Evolutionary conservation across 441 rosid genomes (phyloP), one percentile per base, ranked within the genome.

Genomic region (Cnidoscolus chayamansa): DNA sequence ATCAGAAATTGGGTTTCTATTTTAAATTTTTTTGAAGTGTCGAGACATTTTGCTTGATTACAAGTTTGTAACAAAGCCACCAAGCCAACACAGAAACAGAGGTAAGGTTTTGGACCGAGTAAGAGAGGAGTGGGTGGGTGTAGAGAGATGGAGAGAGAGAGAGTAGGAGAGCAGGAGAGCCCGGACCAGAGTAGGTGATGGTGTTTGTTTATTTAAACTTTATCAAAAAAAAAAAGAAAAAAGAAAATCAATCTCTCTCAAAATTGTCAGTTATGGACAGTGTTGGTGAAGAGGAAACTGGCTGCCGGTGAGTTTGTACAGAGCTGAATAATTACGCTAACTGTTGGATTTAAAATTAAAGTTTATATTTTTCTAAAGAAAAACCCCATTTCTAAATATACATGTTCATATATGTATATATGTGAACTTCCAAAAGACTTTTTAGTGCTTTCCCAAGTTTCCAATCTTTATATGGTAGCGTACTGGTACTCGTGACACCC

Each of bases 191-290:
- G 45, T 43, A 48, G 58, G 63, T n/a, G 62, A 20, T 48, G 40
- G 72, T 40, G 45, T 20, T 31, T 65, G 19, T 57, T 19, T 16
- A 10, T 43, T 54, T 12, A 31, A 59, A 31, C 9, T 59, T 43
- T 59, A 20, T 49, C 16, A 31, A 53, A 64, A 40, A 40, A 6
- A 5, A 40, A 40, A 40, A 4, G 40, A 4, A 40, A 40, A 40
- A 4, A 40, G 6, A 40, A 40, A 3, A 4, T 40, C 7, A 40
- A 40, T 66, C 63, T 57, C 68, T 76, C 72, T 73, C 63, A 62
- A 45, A 48, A 71, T 72, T 75, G 81, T 75, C 84, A 81, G 77
- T 66, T 61, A 58, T 64, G 71, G 51, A 68, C 80, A 81, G 78
- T 58, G 84, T 53, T 73, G 72, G 45, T 40, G 45, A 6, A 40